These are phyloP conservation scores for Ophiostoma piceae DNA, from an alignment of 2,329 filamentous ascomycete genomes.

Conservation along the genomic window DNA sequence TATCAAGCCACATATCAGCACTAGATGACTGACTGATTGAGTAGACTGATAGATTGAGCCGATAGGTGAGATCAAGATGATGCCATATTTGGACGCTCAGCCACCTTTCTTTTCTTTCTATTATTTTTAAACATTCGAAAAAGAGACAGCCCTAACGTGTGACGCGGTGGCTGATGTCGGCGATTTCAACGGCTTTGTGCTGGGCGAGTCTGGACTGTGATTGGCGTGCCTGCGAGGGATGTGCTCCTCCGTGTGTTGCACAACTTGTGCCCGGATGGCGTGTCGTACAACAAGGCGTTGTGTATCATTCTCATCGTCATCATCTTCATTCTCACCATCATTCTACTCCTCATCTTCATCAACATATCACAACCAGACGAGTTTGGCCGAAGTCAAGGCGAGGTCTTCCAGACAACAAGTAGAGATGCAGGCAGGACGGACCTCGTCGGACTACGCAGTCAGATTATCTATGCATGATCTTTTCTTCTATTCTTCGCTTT, in stretches of 20 bases:
- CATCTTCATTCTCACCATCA: too few relatives aligned
- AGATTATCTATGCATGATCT: too few relatives aligned
- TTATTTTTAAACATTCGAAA: neutral
- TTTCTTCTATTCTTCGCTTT: too few relatives aligned
- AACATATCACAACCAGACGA: neutral
- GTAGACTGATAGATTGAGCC: too few relatives aligned
- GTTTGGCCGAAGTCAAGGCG: neutral
- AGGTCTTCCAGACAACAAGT: neutral
- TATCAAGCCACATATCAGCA: constrained; percentile 1
- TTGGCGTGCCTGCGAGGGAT: neutral
- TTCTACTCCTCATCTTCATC: too few relatives aligned
- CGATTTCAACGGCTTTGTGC: neutral
- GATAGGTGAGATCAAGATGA: neutral
- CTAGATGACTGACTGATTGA: neutral
- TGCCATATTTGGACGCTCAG: constrained; percentile 2
- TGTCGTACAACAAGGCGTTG: neutral
- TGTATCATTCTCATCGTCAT: too few relatives aligned
- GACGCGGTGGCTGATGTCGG: neutral
- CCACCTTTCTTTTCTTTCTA: neutral
- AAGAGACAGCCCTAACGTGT: neutral
- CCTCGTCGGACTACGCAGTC: neutral
- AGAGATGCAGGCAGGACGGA: neutral
- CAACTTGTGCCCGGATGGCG: neutral
- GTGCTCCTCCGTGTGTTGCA: neutral
- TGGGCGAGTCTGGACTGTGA: neutral